Percentiles rank a stretch among this genome's conserved stretches.
phyloP scores from a whole-genome alignment of 176 grass and related monocot species.

The Musa acuminata region DNA sequence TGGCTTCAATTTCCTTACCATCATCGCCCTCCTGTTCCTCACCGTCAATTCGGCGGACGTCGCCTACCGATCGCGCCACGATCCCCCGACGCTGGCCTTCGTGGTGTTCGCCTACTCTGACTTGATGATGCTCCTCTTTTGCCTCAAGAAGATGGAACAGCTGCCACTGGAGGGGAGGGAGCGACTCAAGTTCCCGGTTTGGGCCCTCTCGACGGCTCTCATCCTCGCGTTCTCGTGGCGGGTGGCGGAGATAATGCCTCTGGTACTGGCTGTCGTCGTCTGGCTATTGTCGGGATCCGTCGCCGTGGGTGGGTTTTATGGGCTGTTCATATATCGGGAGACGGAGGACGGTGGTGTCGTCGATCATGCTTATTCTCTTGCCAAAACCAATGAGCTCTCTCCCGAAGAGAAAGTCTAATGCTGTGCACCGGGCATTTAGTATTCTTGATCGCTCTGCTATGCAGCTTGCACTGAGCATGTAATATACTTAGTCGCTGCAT shows the following conservation, averaged over 20 bases:
- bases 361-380: background rate
- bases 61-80: background rate
- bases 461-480: too few species aligned
- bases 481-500: too few species aligned
- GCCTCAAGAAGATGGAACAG: conserved; percentile 12
- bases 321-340: conserved; percentile 15
- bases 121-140: conserved; percentile 3
- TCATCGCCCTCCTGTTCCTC: conserved; percentile 5
- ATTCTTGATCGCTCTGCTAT: too few species aligned
- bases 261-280: background rate
- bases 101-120: background rate
- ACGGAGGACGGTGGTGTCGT: background rate
- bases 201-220: conserved; percentile 27
- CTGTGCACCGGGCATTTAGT: too few species aligned
- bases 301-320: conserved; percentile 28
- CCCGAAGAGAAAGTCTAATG: too few species aligned
- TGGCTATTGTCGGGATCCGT: conserved; percentile 29
- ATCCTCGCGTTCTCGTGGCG: conserved; percentile 29
- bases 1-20: background rate
- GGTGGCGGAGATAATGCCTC: conserved; percentile 8
- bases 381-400: too few species aligned
- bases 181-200: conserved; percentile 24
- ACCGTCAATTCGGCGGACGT: background rate
- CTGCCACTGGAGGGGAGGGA: background rate
- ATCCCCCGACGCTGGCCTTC: background rate